Evolutionary conservation across 768 basidiomycete species (phyloP), one percentile per base, ranked within the genome.

Genomic region (Boletus eberwhitei): DNA sequence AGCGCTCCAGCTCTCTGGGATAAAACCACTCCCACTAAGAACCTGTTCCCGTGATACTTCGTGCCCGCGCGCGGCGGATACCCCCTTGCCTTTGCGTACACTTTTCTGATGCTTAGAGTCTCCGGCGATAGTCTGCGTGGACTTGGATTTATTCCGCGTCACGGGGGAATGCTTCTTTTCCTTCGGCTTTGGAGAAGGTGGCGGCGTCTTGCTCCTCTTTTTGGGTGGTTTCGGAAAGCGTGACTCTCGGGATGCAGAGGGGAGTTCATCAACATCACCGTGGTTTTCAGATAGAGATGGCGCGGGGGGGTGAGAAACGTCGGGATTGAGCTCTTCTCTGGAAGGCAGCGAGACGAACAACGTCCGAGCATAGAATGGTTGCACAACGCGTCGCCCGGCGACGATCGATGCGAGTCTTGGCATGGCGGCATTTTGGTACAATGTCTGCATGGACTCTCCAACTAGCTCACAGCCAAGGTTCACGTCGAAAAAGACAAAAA

Each of bases 321-420:
- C 24, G 4, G 46, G 24, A 2, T 45, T 19, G 16, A 34, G 48
- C 29, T 55, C 61, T 13, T 50, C 50, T 16, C 46, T 42, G 22
- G 3, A 36, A 4, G 47, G 36, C 3, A 43, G 19, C 29, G 51
- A 61, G 11, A 59, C n/a, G 31, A 36, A 46, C 16, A 66, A 53
- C 8, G 53, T 21, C 38, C 61, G 64, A 1, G 34, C 48, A 22
- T 53, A 16, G 12, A 53, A 54, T 7, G 57, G 60, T 17, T 61
- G 63, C 4, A 54, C 49, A 41, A 63, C 53, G 44, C 64, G 64
- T 8, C 64, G 49, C 2, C 59, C 52, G 1, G 61, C 56, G 48
- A 65, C 41, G 42, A 50, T 36, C 46, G 57, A 19, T 2, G 64
- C 57, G 29, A 57, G 55, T 41, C 52, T 49, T n/a, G 41, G 29